Base-by-base conservation (phyloP, 169 alveolate genomes). In the Eimeria necatrix region DNA sequence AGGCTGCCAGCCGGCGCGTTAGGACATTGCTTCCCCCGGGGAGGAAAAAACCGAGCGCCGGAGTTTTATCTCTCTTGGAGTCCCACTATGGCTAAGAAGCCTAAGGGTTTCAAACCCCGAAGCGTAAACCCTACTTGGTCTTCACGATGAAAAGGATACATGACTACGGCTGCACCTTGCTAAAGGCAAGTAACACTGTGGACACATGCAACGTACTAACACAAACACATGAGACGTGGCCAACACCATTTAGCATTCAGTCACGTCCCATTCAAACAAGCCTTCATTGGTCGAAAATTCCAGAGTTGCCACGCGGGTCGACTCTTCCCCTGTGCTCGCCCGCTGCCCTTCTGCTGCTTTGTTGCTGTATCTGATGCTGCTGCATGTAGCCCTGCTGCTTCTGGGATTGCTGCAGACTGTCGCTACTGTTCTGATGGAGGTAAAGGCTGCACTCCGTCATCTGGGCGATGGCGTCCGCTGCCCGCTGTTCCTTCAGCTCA, bases 401-500 rank as follows among this genome's bases (percentile, higher is more conserved):
- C 70, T 80, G 64, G 16, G 18, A 24, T 68, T 12, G 68, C 49
- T 49, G 70, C 71, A 14, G 16, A 5, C 18, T 7, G 18, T 49
- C 64, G 18, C 49, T 52, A 20, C 49, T 48, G 20, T 0, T 20
- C 41, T n/a, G 26, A 18, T 49, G 26, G 4, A 14, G 6, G 20
- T 9, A 22, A 3, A 80, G 8, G 22, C 51, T 8, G 20, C 61
- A 41, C 9, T 76, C 61, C 20, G 59, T 7, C 87, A 76, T 76
- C 9, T 48, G 87, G 12, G 87, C 59, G 18, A 76, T 76, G 14
- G 64, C 64, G 20, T 71, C 94, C 22, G 81, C 94, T 8, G 87
- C 89, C 60, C 61, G 70, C 46, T 61, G 74, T 60, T 90, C 94
- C 64, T 90, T 90, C 20, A 90, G 48, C 56, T 52, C 78, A 5